phyloP scores from a whole-genome alignment of 805 yeast species.

The Monosporozyma unispora region DNA sequence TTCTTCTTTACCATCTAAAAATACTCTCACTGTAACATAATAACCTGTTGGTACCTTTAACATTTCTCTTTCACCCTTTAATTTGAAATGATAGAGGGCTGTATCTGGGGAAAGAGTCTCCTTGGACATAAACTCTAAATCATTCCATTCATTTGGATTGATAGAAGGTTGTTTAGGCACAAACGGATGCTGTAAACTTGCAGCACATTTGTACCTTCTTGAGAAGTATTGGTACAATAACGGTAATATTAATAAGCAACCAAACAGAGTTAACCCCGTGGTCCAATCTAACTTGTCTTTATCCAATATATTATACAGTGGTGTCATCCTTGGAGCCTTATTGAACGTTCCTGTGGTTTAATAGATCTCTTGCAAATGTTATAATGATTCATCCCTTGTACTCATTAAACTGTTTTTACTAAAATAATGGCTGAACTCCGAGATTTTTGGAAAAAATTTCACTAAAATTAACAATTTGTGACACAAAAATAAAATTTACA shows the following conservation, averaged over 20 bases:
- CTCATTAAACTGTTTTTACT: not conserved
- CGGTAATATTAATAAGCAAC: not conserved
- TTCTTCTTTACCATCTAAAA: constrained; percentile 26
- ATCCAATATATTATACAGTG: not conserved
- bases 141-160: constrained; percentile 43
- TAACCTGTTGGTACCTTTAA: constrained; percentile 66
- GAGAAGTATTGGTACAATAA: not conserved
- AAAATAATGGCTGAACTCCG: not conserved
- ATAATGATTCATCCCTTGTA: not conserved
- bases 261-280: not conserved
- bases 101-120: constrained; percentile 59
- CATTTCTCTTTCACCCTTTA: constrained; percentile 49
- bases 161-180: constrained; percentile 29
- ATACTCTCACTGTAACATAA: constrained; percentile 50
- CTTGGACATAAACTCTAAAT: constrained; percentile 60
- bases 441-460: not conserved
- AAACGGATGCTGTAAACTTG: not conserved
- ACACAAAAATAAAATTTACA: too few species aligned
- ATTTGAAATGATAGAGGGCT: constrained; percentile 63
- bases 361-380: too few species aligned
- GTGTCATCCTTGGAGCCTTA: not conserved
- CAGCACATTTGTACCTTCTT: not conserved
- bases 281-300: not conserved
- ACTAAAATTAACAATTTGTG: not conserved
- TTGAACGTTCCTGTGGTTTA: too few species aligned